Evolutionary conservation across 805 yeast species (phyloP).

Genomic region (Metschnikowia borealis): DNA sequence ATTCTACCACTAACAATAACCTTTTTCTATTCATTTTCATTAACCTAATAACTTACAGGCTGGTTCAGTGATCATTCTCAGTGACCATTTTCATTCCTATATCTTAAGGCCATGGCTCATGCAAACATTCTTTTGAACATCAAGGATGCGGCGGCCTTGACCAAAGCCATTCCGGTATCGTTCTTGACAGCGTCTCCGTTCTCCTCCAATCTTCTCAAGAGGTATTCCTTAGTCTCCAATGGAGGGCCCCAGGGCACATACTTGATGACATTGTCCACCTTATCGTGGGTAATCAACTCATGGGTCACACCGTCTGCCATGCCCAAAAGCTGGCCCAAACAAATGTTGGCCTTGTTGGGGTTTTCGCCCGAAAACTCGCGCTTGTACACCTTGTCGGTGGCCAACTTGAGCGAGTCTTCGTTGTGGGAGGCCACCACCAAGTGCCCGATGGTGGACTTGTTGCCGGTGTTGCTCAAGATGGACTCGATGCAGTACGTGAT

Average conservation of each 20-base stretch:
- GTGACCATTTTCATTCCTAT: no score
- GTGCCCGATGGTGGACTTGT: conserved; percentile 58
- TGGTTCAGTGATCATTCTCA: no score
- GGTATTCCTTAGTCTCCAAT: conserved; percentile 83
- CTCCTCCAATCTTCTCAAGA: conserved; percentile 87
- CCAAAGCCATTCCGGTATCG: conserved; percentile 74
- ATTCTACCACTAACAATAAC: no score
- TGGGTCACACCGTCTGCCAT: conserved; percentile 90
- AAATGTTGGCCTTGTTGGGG: conserved; percentile 53
- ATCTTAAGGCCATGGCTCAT: not conserved
- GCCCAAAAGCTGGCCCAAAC: conserved; percentile 86
- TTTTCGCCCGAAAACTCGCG: conserved; percentile 9
- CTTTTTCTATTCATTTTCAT: no score
- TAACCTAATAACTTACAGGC: no score
- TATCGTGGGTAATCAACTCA: conserved; percentile 62
- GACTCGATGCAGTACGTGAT: conserved; percentile 58
- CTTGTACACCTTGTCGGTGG: conserved; percentile 51
- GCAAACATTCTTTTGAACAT: conserved; percentile 9
- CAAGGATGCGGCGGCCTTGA: conserved; percentile 44
- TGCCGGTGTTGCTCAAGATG: conserved; percentile 43
- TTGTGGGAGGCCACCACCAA: conserved; percentile 92
- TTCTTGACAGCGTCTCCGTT: conserved; percentile 91
- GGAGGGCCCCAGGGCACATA: conserved; percentile 99
- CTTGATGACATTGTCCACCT: conserved; percentile 75
- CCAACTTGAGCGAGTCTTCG: conserved; percentile 67